Evolutionary conservation across 2,329 filamentous ascomycete genomes (phyloP).

Genomic region (Sporothrix schenckii): DNA sequence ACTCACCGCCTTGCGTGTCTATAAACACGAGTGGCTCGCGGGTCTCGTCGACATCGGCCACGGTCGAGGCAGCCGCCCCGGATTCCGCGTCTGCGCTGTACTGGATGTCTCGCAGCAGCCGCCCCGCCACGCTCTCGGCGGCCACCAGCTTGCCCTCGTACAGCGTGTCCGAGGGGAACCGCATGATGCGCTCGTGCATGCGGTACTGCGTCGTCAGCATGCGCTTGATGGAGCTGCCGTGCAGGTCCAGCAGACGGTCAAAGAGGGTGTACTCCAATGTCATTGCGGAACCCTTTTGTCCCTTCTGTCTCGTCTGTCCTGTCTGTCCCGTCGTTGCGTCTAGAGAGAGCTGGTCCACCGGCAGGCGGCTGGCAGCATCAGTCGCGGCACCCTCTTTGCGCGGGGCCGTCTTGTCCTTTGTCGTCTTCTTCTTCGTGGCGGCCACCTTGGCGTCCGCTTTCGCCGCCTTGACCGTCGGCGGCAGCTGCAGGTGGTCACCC

Average conservation of each 20-base stretch:
- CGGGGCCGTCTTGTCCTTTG: not conserved
- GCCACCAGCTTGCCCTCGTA: conserved; percentile 83
- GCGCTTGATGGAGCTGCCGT: conserved; percentile 81
- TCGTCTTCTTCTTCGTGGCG: conserved; percentile 21
- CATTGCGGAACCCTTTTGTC: conserved; percentile 41
- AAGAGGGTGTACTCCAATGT: conserved; percentile 89
- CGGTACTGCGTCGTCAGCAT: conserved; percentile 98
- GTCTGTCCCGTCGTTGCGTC: conserved; percentile 36
- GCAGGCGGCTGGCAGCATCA: not conserved
- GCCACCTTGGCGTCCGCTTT: conserved; percentile 64
- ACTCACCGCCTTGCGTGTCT: conserved; percentile 94
- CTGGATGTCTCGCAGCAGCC: conserved; percentile 74
- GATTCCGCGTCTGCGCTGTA: conserved; percentile 56
- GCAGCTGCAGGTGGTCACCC: conserved; percentile 91
- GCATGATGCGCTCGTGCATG: conserved; percentile 96
- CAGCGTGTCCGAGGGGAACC: conserved; percentile 84
- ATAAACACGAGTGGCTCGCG: conserved; percentile 87
- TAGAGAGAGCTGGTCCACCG: conserved; percentile 41
- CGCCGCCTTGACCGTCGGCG: conserved; percentile 87
- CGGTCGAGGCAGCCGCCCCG: conserved; percentile 39
- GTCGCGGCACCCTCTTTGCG: not conserved
- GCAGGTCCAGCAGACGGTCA: conserved; percentile 78
- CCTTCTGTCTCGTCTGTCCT: not conserved
- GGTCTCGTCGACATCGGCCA: conserved; percentile 82
- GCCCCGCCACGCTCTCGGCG: conserved; percentile 73